These are phyloP conservation scores for Poa annua DNA, from an alignment of 176 grass and related monocot genomes.

Conservation along the genomic window DNA sequence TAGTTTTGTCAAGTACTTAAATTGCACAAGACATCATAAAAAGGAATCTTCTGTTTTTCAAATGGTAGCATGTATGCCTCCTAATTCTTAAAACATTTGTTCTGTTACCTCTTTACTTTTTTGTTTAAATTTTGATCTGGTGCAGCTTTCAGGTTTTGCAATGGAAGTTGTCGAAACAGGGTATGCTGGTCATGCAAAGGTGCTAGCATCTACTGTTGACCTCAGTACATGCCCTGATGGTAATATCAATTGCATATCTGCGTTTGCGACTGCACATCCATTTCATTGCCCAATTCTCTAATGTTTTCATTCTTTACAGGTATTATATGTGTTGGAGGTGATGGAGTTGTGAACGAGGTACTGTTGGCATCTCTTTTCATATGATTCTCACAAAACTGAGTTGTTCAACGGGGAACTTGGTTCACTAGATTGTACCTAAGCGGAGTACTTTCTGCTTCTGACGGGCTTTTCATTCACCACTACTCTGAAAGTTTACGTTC, in stretches of 20 bases:
- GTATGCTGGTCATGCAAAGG: conserved; percentile 85
- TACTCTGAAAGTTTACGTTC: background rate
- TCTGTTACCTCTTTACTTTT: conserved; percentile 46
- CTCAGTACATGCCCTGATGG: conserved; percentile 74
- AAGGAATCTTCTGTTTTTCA: background rate
- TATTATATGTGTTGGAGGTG: conserved; percentile 90
- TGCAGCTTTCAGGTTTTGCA: conserved; percentile 87
- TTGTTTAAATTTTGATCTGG: conserved; percentile 59
- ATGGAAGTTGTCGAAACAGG: conserved; percentile 90
- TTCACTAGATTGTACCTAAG: conserved; percentile 27
- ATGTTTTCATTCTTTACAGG: conserved; percentile 46
- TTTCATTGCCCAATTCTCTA: conserved; percentile 17
- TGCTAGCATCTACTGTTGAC: conserved; percentile 76
- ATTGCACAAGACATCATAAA: background rate
- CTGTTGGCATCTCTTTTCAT: conserved; percentile 50
- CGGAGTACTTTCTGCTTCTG: background rate
- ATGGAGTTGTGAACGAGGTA: conserved; percentile 98
- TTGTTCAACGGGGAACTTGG: background rate
- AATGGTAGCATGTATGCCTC: background rate
- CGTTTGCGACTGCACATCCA: conserved; percentile 2
- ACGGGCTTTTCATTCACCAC: background rate
- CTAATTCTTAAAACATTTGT: conserved; percentile 15
- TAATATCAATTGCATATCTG: conserved; percentile 41
- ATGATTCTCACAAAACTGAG: conserved; percentile 26
- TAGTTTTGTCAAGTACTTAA: conserved; percentile 22